Base-by-base conservation (phyloP, 345 rosid species). In the Hibiscus trionum region DNA sequence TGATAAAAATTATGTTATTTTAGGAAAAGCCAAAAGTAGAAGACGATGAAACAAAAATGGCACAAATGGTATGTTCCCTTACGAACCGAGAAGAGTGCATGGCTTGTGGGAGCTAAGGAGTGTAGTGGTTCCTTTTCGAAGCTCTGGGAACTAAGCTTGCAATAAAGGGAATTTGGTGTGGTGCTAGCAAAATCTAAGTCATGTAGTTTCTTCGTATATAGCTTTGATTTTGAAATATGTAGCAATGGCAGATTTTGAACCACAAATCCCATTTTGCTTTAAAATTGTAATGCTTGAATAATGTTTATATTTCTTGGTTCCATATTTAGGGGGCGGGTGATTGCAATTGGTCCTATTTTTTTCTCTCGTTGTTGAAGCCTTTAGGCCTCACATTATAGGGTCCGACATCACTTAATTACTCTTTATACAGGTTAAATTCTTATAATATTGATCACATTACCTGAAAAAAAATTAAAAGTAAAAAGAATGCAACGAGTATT, bases 61-160 rank as follows among this genome's bases (percentile, higher is more conserved):
- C 93, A 53, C 89, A 90, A 67, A 82, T 94, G 89, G 96, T 91
- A 61, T 92, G 97, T 81, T 94, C 97, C 62, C 80, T 94, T 29
- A 80, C 88, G 24, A 94, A 88, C 69, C 88, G 88, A 10, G 97
- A 94, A 4, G 97, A 94, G 5, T 94, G 98, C 88, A 60, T 90
- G 81, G 81, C 96, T 64, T 94, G 97, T 68, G 96, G 93, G 74
- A 87, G 97, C 79, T 93, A 73, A 78, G 61, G 10, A 42, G 47
- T 10, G 47, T 42, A 52, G 21, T 0, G 21, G 21, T 16, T 52
- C 57, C 57, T 52, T 52, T 52, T 12, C 4, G 56, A 50, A 50
- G 56, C 39, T 31, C 3, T 31, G 33, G 33, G 33, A 31, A 4
- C 33, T 31, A 31, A 31, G 33, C 17, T 49, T 49, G 53, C 53